phyloP scores from a whole-genome alignment of 495 filamentous ascomycete species.

The Neurospora sp. region DNA sequence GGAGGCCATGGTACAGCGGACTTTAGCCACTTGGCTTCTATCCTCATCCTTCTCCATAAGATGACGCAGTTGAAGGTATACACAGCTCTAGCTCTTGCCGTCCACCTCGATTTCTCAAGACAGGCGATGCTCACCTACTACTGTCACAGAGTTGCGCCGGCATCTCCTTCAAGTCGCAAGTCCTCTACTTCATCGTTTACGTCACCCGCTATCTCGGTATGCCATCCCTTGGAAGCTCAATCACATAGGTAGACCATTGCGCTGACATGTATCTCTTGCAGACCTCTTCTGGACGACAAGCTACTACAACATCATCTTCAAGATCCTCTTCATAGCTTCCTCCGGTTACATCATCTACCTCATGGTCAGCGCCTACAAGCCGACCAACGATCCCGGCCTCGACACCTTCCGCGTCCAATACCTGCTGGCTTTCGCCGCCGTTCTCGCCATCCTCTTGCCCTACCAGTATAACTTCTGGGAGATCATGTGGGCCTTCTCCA shows the following conservation, averaged over 20 bases:
- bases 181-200: conserved; percentile 87
- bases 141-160: conserved; percentile 79
- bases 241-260: background rate
- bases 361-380: conserved; percentile 92
- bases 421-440: conserved; percentile 65
- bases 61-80: conserved; percentile 48
- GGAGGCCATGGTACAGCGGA: conserved; percentile 48
- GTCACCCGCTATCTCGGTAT: conserved; percentile 81
- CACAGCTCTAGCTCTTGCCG: conserved; percentile 2
- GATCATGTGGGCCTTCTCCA: conserved; percentile 93
- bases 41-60: conserved; percentile 90
- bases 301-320: conserved; percentile 86
- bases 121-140: conserved; percentile 8
- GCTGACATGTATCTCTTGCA: conserved; percentile 19
- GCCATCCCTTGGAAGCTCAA: conserved; percentile 2
- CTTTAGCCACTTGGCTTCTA: conserved; percentile 88
- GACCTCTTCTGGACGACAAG: conserved; percentile 84
- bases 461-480: conserved; percentile 61
- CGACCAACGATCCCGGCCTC: conserved; percentile 87
- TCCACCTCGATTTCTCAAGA: background rate
- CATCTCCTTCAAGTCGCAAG: conserved; percentile 97
- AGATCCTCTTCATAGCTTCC: conserved; percentile 86
- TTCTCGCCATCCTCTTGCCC: conserved; percentile 75
- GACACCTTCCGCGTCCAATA: conserved; percentile 97
- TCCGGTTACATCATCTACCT: conserved; percentile 90